Base-by-base conservation (phyloP, 2,329 filamentous ascomycete species). In the Pseudogymnoascus sp. region DNA sequence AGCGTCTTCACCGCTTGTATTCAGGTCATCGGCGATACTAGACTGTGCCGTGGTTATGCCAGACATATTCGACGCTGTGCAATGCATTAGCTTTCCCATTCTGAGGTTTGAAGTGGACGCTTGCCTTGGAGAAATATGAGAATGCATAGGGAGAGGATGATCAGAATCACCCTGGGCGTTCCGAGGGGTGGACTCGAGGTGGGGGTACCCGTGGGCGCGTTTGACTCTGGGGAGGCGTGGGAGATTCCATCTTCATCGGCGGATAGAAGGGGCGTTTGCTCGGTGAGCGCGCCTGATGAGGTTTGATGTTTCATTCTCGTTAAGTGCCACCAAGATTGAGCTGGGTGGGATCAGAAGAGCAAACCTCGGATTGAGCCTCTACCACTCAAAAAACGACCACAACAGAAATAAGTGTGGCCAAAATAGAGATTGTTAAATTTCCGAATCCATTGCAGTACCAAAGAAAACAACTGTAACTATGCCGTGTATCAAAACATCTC, bases 31-130 rank as follows among this genome's bases (percentile, higher is more conserved):
- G 1, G 90, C 89, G 66, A 95, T 90, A 59, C 80, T 79, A 6
- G 87, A 89, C 74, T 94, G 90, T 1, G 88, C 89, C 62, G 91
- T 92, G 5, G 89, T 89, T 71, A 95, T 86, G 67, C 90, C 86
- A 10, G 87, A 90, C 75, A 92, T 90, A 70, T 94, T 94, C 65
- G 82, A 67, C 31, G 71, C 71, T 72, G 61, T 61, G n/a, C 12
- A 9, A 12, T 55, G 35, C 35, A 37, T 64, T 40, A 64, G 60
- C 25, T 35, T 8, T 59, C 7, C 37, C 3, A 15, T n/a, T 5
- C 27, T 39, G n/a, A 27, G 6, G 5, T 31, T 60, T 61, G 29
- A 27, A 60, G 59, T 62, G 37, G 29, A 33, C 15, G 60, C 70
- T 59, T 73, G 82, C 82, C 82, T 77, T 85, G 82, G 13, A 86